phyloP scores from a whole-genome alignment of 2,329 filamentous ascomycete genomes.

The Pseudofabraea citricarpa region DNA sequence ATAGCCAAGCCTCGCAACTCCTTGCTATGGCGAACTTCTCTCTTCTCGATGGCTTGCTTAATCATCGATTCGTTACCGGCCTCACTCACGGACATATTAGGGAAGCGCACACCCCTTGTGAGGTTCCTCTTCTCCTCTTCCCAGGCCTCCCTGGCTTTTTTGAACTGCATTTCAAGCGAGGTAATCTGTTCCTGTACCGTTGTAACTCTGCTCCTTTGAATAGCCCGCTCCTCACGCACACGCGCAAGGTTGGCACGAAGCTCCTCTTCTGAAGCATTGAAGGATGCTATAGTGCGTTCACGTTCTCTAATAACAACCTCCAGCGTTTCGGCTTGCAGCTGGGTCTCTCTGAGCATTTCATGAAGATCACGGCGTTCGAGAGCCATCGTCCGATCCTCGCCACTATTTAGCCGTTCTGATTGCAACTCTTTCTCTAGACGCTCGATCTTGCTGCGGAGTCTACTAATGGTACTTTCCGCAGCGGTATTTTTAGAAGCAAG shows the following conservation, averaged over 20 bases:
- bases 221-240: conserved; percentile 59
- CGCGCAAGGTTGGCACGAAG: conserved; percentile 65
- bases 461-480: conserved; percentile 37
- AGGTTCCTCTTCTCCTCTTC: conserved; percentile 39
- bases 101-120: conserved; percentile 31
- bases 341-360: conserved; percentile 54
- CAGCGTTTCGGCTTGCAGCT: conserved; percentile 63
- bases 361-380: conserved; percentile 57
- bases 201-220: conserved; percentile 20
- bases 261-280: conserved; percentile 51
- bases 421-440: conserved; percentile 43
- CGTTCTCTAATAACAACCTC: conserved; percentile 68
- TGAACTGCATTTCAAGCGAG: conserved; percentile 32
- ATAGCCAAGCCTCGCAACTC: conserved; percentile 79
- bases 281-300: conserved; percentile 56
- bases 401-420: conserved; percentile 46
- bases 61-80: conserved; percentile 33
- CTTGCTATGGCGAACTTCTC: conserved; percentile 63
- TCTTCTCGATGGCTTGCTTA: conserved; percentile 28
- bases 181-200: conserved; percentile 18
- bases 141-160: conserved; percentile 36
- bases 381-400: conserved; percentile 52
- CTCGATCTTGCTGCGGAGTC: conserved; percentile 46
- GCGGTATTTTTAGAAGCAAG: conserved; percentile 31
- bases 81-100: conserved; percentile 33